Percentiles rank a stretch among this genome's conserved stretches.
phyloP scores from a whole-genome alignment of 768 basidiomycete species.

The Trichaptum fuscoviolaceum region DNA sequence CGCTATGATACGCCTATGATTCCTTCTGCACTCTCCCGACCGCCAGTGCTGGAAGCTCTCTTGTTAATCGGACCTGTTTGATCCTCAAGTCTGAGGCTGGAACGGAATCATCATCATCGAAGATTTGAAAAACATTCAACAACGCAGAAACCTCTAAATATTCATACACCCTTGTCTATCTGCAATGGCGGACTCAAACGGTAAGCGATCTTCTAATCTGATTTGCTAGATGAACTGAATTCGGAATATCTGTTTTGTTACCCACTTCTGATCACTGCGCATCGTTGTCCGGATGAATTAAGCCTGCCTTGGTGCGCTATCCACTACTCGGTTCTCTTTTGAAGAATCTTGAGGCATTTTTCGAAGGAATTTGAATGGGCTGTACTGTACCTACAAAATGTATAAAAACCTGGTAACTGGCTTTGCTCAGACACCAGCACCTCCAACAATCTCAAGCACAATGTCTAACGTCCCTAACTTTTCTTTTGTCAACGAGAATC shows the following conservation, averaged over 20 bases:
- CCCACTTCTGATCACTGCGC: too few species aligned
- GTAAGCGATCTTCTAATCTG: too few species aligned
- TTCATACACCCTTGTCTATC: background rate
- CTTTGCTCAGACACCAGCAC: background rate
- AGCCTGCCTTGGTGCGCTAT: too few species aligned
- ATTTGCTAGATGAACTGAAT: too few species aligned
- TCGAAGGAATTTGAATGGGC: background rate
- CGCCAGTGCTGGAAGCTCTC: too few species aligned
- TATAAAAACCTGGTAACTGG: background rate
- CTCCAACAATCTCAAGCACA: background rate
- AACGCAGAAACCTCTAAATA: background rate
- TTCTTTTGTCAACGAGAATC: background rate
- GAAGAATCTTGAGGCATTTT: background rate
- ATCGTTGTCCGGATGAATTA: too few species aligned
- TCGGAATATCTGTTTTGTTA: too few species aligned
- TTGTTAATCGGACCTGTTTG: too few species aligned
- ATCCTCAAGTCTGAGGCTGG: background rate
- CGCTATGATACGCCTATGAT: too few species aligned
- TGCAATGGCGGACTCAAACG: too few species aligned
- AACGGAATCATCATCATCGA: background rate
- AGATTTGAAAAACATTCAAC: background rate
- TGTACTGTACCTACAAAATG: background rate
- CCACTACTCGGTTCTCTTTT: background rate
- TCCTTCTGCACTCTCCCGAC: too few species aligned
- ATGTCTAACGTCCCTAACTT: background rate